Conservation (phyloP, 345 rosid species). For the Aegle marmelos region DNA sequence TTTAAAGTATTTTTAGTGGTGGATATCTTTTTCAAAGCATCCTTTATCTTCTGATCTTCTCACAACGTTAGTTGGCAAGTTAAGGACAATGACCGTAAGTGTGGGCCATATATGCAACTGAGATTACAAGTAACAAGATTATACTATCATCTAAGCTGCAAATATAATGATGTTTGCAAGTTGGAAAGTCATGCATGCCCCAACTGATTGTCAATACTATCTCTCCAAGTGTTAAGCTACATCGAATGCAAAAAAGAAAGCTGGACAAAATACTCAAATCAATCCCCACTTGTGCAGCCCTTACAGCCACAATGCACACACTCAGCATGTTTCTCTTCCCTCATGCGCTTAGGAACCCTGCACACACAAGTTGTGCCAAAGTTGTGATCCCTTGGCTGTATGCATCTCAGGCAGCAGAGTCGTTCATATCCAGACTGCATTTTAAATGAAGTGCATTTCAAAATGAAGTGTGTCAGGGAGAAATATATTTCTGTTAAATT, state of each 20-base stretch:
- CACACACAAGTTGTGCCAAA: conserved; percentile 80
- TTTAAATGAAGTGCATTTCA: background rate
- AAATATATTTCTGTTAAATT: background rate
- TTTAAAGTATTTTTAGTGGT: background rate
- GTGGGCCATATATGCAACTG: background rate
- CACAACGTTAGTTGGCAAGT: background rate
- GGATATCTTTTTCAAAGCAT: background rate
- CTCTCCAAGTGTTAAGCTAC: background rate
- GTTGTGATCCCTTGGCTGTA: conserved; percentile 89
- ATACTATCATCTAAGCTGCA: background rate
- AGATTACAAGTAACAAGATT: background rate
- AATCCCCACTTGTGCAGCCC: conserved; percentile 88
- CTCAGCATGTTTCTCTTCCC: conserved; percentile 84
- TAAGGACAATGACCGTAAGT: background rate
- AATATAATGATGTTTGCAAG: background rate
- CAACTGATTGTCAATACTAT: background rate
- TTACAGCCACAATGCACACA: conserved; percentile 85
- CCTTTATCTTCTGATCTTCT: background rate
- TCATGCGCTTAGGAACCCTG: conserved; percentile 69
- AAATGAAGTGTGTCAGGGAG: background rate
- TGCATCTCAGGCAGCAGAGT: conserved; percentile 76
- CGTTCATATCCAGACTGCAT: conserved; percentile 85
- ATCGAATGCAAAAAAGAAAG: background rate
- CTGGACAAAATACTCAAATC: background rate
- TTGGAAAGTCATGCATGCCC: background rate